Conservation (phyloP, 805 yeast genomes). For the Wickerhamiella lipophila region DNA sequence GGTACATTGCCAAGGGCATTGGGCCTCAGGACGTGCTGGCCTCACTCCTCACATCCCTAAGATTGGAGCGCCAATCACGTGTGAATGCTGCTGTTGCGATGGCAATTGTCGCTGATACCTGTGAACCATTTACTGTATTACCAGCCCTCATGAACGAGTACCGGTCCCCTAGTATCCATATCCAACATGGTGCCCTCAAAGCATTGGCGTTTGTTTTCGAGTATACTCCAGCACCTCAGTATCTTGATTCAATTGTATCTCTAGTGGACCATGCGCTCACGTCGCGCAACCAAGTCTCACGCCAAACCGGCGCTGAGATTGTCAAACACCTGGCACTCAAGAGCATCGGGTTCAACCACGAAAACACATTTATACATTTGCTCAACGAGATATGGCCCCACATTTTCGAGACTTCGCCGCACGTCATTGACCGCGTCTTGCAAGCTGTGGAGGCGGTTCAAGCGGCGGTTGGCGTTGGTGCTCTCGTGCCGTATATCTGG, state of each 20-base stretch:
- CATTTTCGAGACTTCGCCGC: slow-evolving; percentile 88
- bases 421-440: slow-evolving; percentile 68
- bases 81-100: slow-evolving; percentile 97
- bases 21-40: slow-evolving; percentile 94
- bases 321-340: slow-evolving; percentile 71
- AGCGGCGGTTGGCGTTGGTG: slow-evolving; percentile 62
- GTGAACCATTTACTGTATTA: slow-evolving; percentile 82
- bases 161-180: slow-evolving; percentile 79
- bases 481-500: slow-evolving; percentile 63
- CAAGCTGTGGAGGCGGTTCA: slow-evolving; percentile 70
- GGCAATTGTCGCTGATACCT: slow-evolving; percentile 88
- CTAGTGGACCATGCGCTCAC: slow-evolving; percentile 78
- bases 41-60: slow-evolving; percentile 66
- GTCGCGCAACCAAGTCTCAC: slow-evolving; percentile 80
- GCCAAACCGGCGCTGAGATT: slow-evolving; percentile 90
- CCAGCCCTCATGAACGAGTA: slow-evolving; percentile 96
- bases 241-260: slow-evolving; percentile 67
- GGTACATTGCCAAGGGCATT: slow-evolving; percentile 76
- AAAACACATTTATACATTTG: slow-evolving; percentile 72
- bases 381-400: slow-evolving; percentile 78
- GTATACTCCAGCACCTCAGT: slow-evolving; percentile 72
- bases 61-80: slow-evolving; percentile 88
- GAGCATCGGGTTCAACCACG: slow-evolving; percentile 60
- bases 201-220: slow-evolving; percentile 86
- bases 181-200: slow-evolving; percentile 89